Percentiles rank a stretch among this genome's conserved stretches.
Conservation (phyloP, 1,284 basidiomycete species). For the Meira miltonrushii region DNA sequence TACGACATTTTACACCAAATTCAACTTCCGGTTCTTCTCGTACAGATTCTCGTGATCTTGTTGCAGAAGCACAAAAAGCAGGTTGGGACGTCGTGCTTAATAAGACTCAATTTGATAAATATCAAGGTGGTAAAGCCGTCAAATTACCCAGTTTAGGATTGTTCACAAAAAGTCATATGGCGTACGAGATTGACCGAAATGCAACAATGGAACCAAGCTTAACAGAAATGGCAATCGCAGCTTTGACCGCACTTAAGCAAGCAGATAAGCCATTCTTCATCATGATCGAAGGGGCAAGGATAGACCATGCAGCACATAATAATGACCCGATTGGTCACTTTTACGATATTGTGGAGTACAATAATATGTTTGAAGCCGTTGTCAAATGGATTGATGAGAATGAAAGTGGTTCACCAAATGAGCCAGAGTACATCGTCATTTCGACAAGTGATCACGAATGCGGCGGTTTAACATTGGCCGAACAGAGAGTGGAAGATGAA, state of each 20-base stretch:
- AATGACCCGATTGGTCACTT: conserved; percentile 49
- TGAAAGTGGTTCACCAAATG: conserved; percentile 14
- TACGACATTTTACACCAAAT: conserved; percentile 47
- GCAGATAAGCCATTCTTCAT: conserved; percentile 49
- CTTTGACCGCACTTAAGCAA: conserved; percentile 41
- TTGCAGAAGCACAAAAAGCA: conserved; percentile 35
- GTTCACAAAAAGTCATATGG: conserved; percentile 44
- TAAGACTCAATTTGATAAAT: conserved; percentile 42
- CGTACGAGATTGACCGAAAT: conserved; percentile 51
- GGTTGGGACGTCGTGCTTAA: conserved; percentile 39
- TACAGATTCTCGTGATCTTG: conserved; percentile 40
- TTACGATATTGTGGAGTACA: conserved; percentile 48
- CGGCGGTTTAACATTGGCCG: conserved; percentile 41
- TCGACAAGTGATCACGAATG: conserved; percentile 49
- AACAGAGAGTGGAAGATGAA: conserved; percentile 30
- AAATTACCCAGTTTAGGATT: conserved; percentile 37
- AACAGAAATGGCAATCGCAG: conserved; percentile 50
- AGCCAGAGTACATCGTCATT: conserved; percentile 36
- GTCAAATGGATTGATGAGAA: conserved; percentile 33
- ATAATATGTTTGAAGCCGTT: conserved; percentile 37
- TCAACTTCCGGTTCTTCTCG: conserved; percentile 38
- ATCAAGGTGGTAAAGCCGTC: conserved; percentile 14
- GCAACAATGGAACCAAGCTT: conserved; percentile 43
- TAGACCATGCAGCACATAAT: conserved; percentile 50
- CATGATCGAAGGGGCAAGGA: conserved; percentile 43